Conservation (phyloP, 1,284 basidiomycete species). For the Irpex rosettiformis region DNA sequence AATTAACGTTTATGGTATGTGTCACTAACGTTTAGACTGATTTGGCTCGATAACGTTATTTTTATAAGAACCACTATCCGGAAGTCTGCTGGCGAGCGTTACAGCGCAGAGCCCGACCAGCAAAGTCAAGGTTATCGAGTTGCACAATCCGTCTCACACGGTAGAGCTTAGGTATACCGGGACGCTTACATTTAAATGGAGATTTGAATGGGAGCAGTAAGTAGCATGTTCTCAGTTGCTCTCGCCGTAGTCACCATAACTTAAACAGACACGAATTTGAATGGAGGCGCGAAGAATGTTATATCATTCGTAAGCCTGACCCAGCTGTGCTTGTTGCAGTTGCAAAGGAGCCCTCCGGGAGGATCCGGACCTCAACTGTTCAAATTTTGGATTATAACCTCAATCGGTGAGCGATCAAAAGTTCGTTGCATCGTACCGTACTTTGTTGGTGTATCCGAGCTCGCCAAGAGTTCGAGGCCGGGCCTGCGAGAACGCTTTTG, state of each 20-base stretch:
- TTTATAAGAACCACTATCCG: constrained; percentile 58
- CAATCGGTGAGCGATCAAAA: constrained; percentile 45
- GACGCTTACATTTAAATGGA: constrained; percentile 72
- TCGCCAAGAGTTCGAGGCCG: too few relatives aligned
- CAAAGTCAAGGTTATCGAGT: constrained; percentile 71
- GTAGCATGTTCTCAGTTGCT: constrained; percentile 25
- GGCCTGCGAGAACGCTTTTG: too few relatives aligned
- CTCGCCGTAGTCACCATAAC: not conserved
- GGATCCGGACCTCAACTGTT: constrained; percentile 62
- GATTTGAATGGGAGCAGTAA: constrained; percentile 79
- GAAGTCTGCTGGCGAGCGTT: constrained; percentile 61
- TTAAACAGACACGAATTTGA: constrained; percentile 68
- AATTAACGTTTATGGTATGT: constrained; percentile 63
- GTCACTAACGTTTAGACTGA: not conserved
- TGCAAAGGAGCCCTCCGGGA: constrained; percentile 69
- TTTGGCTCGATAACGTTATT: not conserved
- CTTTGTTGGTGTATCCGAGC: constrained; percentile 4
- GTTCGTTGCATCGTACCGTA: not conserved
- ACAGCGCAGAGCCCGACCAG: constrained; percentile 58
- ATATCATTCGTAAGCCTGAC: constrained; percentile 78
- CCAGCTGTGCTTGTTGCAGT: constrained; percentile 79
- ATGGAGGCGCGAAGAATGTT: constrained; percentile 81
- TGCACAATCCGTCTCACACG: constrained; percentile 68
- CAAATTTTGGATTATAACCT: constrained; percentile 87
- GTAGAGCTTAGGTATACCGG: constrained; percentile 75